phyloP scores from a whole-genome alignment of 2,329 filamentous ascomycete genomes.

The Colletotrichum sp. region DNA sequence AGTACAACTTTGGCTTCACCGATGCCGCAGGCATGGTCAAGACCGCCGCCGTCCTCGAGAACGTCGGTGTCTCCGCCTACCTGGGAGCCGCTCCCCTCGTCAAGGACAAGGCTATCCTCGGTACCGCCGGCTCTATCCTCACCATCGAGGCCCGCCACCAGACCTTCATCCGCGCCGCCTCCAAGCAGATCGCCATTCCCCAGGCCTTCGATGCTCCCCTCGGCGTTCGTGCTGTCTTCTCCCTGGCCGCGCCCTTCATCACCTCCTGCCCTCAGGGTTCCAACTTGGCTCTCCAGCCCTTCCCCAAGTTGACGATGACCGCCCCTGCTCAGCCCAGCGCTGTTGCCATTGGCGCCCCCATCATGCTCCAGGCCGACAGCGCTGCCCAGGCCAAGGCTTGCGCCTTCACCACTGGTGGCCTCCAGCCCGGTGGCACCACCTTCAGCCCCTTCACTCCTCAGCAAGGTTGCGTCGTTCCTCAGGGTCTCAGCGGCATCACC shows the following conservation, averaged over 20 bases:
- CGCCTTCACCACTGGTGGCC: constrained; percentile 68
- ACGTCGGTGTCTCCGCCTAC: constrained; percentile 75
- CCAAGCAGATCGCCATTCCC: constrained; percentile 64
- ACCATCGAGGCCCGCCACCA: constrained; percentile 78
- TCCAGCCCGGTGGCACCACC: constrained; percentile 59
- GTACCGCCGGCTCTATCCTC: constrained; percentile 72
- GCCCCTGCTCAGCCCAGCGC: constrained; percentile 49
- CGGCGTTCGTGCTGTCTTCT: constrained; percentile 72
- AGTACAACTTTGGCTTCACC: constrained; percentile 74
- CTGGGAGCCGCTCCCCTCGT: constrained; percentile 74
- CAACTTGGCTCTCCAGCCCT: constrained; percentile 66
- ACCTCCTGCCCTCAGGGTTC: constrained; percentile 69
- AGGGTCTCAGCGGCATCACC: constrained; percentile 65
- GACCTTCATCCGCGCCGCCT: constrained; percentile 70
- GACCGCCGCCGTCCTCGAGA: constrained; percentile 74
- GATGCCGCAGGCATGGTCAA: constrained; percentile 71
- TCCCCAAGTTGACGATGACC: constrained; percentile 61
- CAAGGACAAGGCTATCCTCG: constrained; percentile 62
- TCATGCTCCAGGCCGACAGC: constrained; percentile 56
- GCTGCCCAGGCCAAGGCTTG: constrained; percentile 62
- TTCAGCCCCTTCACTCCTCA: constrained; percentile 62
- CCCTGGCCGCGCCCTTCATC: constrained; percentile 77
- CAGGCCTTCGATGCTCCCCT: constrained; percentile 75
- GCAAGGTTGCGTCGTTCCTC: constrained; percentile 65
- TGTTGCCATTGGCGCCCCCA: constrained; percentile 42